phyloP scores from a whole-genome alignment of 371 early-diverging fungal genomes.

The Mucor velutinosus region DNA sequence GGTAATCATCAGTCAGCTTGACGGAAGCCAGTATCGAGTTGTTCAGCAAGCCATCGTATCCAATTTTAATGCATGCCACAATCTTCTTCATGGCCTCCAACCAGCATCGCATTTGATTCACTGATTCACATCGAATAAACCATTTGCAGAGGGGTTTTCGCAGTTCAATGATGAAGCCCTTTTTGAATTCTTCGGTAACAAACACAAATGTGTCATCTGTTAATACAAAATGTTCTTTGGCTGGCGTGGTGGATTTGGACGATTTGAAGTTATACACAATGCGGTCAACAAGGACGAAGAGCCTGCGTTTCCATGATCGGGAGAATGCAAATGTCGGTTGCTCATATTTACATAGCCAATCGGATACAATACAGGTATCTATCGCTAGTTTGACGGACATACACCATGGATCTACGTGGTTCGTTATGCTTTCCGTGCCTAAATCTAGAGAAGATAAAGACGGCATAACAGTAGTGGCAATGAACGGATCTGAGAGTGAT shows the following conservation, averaged over 20 bases:
- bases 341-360: conserved; percentile 42
- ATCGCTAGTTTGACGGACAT: conserved; percentile 35
- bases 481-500: conserved; percentile 31
- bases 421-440: conserved; percentile 5
- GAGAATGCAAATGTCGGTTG: conserved; percentile 36
- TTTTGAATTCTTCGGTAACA: conserved; percentile 50
- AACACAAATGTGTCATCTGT: conserved; percentile 49
- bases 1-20: conserved; percentile 36
- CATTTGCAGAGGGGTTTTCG: conserved; percentile 44
- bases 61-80: conserved; percentile 41
- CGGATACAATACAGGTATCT: conserved; percentile 29
- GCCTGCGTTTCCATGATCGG: conserved; percentile 45
- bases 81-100: conserved; percentile 45
- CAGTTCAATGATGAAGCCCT: conserved; percentile 42
- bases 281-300: conserved; percentile 32
- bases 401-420: conserved; percentile 36
- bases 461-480: conserved; percentile 1
- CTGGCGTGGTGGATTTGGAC: conserved; percentile 34
- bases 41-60: conserved; percentile 29
- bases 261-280: conserved; percentile 43
- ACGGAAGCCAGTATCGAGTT: conserved; percentile 20
- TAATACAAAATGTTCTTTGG: conserved; percentile 43
- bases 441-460: neutral
- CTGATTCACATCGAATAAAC: conserved; percentile 44
- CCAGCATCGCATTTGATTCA: conserved; percentile 40